Evolutionary conservation across 2,329 filamentous ascomycete genomes (phyloP), one percentile per base, ranked within the genome.

Genomic region (Pseudogymnoascus sp.): DNA sequence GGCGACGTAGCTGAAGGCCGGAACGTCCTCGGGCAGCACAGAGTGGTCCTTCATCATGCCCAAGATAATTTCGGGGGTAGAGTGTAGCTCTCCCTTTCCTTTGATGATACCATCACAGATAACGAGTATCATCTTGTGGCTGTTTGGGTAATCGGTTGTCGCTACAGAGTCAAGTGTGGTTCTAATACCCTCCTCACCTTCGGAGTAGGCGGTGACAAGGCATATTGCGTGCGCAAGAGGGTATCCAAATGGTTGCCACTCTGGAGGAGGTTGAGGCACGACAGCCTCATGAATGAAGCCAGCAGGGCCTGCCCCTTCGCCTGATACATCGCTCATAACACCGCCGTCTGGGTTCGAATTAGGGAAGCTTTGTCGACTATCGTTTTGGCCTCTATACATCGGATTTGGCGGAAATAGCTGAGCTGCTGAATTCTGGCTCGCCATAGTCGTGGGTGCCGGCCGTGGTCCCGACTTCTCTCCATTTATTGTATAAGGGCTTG

Each of bases 31-130:
- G 0, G 86, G 88, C 5, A 85, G 83, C 6, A 92, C 82, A 2
- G 91, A 87, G 71, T 91, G 88, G 69, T 99, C 94, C 73, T 89
- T 94, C 87, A 99, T 90, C 94, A 99, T 99, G 70, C 85, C 82
- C 62, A 99, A 78, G 67, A 89, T 88, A 68, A 95, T 90, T 11
- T 99, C 94, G 0, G 94, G 94, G 0, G 94, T 99, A 3, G 92
- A 90, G 70, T 89, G 79, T 7, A 82, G 78, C 76, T 99, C 94
- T 58, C 95, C 94, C 71, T 95, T 85, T 68, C 95, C 95, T 78
- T 97, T 97, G 80, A 99, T 96, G 72, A 97, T 84, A 77, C 94
- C 94, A 74, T 99, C 94, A 77, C 94, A 99, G 69, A 99, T 90
- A 70, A 97, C 90, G 64, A 99, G 82, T 69, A 99, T 94, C 28